Conservation (phyloP, 1,284 basidiomycete species). For the Papiliotrema flavescens region DNA sequence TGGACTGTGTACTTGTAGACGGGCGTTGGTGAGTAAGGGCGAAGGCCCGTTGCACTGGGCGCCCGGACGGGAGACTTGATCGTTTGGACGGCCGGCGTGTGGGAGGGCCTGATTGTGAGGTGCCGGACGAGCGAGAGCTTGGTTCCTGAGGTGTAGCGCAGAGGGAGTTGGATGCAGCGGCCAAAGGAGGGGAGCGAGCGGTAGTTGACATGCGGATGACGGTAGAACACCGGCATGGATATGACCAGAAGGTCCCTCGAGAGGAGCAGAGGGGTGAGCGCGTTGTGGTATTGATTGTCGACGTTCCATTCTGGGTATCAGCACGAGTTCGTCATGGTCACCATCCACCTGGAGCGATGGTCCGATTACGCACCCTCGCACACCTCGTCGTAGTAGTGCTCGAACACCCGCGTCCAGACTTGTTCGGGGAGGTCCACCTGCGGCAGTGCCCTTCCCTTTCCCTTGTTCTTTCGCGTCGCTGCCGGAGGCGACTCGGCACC, state of each 20-base stretch:
- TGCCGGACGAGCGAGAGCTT: conserved; percentile 17
- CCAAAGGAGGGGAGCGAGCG: conserved; percentile 16
- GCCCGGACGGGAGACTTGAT: neutral
- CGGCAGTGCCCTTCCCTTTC: conserved; percentile 16
- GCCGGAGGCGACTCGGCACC: neutral
- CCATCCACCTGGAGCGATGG: no score
- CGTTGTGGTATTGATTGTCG: conserved; percentile 7
- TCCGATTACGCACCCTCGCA: conserved; percentile 13
- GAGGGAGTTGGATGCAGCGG: conserved; percentile 1
- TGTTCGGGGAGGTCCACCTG: conserved; percentile 26
- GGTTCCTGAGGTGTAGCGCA: neutral
- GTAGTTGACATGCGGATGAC: conserved; percentile 23
- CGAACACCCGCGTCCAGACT: conserved; percentile 29
- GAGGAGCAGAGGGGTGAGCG: conserved; percentile 23
- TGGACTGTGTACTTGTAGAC: conserved; percentile 12
- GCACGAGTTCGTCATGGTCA: neutral
- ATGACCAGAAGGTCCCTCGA: conserved; percentile 11
- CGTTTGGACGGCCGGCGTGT: no score
- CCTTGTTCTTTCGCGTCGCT: conserved; percentile 23
- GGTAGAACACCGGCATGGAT: conserved; percentile 23
- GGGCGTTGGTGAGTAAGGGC: neutral
- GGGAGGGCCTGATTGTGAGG: conserved; percentile 12
- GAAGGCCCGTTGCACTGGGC: neutral
- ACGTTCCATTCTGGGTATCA: conserved; percentile 12
- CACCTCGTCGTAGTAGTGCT: conserved; percentile 20